Base-by-base conservation (phyloP, 257 asterid genomes). In the Solanum tarapatanum region DNA sequence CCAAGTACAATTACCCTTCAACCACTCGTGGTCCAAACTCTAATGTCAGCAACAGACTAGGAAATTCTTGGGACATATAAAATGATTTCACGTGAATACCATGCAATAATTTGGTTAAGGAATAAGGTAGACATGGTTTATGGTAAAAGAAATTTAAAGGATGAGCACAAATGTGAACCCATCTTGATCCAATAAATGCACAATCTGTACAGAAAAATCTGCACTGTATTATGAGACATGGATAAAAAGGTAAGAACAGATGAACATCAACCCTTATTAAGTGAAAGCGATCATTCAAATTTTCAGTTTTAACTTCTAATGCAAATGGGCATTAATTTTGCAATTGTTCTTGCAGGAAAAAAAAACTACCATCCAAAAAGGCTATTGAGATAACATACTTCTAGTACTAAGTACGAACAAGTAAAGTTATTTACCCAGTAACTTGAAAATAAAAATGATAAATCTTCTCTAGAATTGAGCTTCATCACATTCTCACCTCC, bases 401-500 rank as follows among this genome's bases (percentile, higher is more conserved):
- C 69, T 45, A 28, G 68, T 28, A 82, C 41, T 17, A 79, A 26
- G 68, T 28, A 82, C 41, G 14, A 77, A 24, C 84, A 77, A 13
- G 26, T 26, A 37, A 23, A 39, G 37, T 43, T 43, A 79, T 41
- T 43, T 13, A 26, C 37, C 33, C 24, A 43, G 66, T 24, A 79
- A 43, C 84, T 79, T 79, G 84, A 79, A 28, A 79, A 79, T 79
- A 79, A 14, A 79, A 77, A 79, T 24, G 66, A 82, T 82, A 82
- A 48, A 48, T 28, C 68, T 48, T 82, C 85, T 48, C 82, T 48
- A 39, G 24, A 51, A 51, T 87, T 68, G 83, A 79, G 86, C 85
- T 74, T n/a, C 48, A 74, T 80, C 83, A 87, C 43, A 83, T 88
- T 77, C 92, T 91, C 83, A 97, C 99, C 98, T 97, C 99, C 92